phyloP scores from a whole-genome alignment of 2,329 filamentous ascomycete species.

The Aspergillus neotritici region DNA sequence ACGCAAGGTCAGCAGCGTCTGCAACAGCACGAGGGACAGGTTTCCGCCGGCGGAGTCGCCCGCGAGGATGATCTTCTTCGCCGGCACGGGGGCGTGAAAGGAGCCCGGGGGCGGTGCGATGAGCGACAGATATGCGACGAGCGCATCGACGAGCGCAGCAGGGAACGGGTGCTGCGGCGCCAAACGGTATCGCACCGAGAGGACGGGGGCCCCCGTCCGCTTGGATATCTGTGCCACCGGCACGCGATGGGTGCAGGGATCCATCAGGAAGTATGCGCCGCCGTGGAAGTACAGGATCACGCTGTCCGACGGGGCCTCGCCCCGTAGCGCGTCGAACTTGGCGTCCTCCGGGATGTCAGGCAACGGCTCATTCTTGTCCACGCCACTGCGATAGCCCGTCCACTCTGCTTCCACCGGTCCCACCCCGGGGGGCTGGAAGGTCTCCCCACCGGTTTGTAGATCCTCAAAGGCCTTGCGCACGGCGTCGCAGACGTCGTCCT shows the following conservation, averaged over 20 bases:
- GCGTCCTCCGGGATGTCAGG: constrained; percentile 40
- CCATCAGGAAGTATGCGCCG: constrained; percentile 43
- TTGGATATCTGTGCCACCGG: constrained; percentile 36
- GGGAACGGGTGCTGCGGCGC: constrained; percentile 46
- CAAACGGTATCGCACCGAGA: constrained; percentile 44
- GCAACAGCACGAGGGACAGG: constrained; percentile 36
- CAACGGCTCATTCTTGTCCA: constrained; percentile 32
- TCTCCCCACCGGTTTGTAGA: constrained; percentile 35
- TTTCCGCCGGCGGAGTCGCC: constrained; percentile 46
- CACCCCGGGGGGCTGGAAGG: constrained; percentile 33
- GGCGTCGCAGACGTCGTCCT: constrained; percentile 38
- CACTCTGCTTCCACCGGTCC: constrained; percentile 41
- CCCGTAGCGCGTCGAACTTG: constrained; percentile 38
- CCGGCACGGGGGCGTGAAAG: constrained; percentile 38
- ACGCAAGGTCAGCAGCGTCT: constrained; percentile 39
- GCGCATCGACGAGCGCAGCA: constrained; percentile 41
- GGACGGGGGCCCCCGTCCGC: constrained; percentile 34
- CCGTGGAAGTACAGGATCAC: constrained; percentile 46
- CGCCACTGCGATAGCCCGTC: constrained; percentile 40
- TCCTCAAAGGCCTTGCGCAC: constrained; percentile 36
- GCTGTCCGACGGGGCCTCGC: constrained; percentile 35
- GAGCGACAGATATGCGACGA: constrained; percentile 45
- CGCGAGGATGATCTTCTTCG: constrained; percentile 42
- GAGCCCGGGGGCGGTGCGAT: constrained; percentile 41
- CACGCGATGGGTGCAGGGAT: constrained; percentile 40